Percentiles rank a stretch among this genome's conserved stretches.
phyloP scores from a whole-genome alignment of 2,329 filamentous ascomycete species.

The Rhynchosporium secalis region DNA sequence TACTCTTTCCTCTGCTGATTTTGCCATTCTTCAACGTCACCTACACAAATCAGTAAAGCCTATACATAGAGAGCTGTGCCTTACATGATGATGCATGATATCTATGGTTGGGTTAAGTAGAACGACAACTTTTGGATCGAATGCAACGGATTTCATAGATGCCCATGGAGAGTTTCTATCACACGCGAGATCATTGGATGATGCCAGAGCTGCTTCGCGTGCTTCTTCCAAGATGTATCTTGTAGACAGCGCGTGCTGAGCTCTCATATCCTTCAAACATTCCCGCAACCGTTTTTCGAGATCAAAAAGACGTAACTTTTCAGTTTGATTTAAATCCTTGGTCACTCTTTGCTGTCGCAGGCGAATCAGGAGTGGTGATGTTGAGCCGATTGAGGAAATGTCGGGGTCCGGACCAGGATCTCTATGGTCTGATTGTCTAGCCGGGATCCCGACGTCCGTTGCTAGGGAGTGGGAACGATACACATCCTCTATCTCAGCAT shows the following conservation, averaged over 20 bases:
- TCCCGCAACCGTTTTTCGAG: constrained; percentile 16
- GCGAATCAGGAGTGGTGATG: constrained; percentile 6
- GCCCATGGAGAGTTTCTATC: constrained; percentile 31
- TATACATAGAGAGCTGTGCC: background rate
- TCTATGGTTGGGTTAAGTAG: constrained; percentile 11
- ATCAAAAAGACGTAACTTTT: background rate
- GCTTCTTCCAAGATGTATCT: constrained; percentile 27
- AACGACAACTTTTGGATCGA: constrained; percentile 10
- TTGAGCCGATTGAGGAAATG: constrained; percentile 11
- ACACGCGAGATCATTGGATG: constrained; percentile 7
- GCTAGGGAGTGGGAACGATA: background rate
- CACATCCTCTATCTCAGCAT: constrained; percentile 5
- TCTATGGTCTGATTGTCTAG: background rate
- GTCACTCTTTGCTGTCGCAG: constrained; percentile 1
- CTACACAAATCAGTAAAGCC: constrained; percentile 22
- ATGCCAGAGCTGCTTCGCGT: constrained; percentile 2
- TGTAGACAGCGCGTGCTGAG: constrained; percentile 26
- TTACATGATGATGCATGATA: constrained; percentile 22
- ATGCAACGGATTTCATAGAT: constrained; percentile 22
- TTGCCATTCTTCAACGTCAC: constrained; percentile 20
- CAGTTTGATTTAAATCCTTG: background rate
- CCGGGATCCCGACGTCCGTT: background rate
- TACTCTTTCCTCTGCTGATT: constrained; percentile 19
- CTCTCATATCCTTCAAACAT: constrained; percentile 22
- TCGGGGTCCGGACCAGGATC: background rate